Evolutionary conservation across 768 basidiomycete genomes (phyloP), one percentile per base, ranked within the genome.

Genomic region (Serendipita sp.): DNA sequence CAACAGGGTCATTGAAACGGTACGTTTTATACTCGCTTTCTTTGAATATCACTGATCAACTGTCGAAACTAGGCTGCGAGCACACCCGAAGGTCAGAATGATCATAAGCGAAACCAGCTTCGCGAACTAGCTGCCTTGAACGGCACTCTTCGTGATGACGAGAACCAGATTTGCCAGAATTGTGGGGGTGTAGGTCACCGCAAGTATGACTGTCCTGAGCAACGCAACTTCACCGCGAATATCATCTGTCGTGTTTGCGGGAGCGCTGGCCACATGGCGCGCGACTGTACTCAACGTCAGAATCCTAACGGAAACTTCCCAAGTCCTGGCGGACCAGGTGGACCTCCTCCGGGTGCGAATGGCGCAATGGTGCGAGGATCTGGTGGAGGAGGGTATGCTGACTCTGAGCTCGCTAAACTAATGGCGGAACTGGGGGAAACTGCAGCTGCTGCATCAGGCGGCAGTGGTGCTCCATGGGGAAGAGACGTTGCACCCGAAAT

Each of bases 211-310:
- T 99, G 96, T 74, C 93, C 94, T 16, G 91, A 97, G 77, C 91
- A 96, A 75, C 86, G 89, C 75, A 96, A 96, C 78, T 98, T 93
- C 78, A 94, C 91, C 70, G 96, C 96, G 78, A 95, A 95, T 79
- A 94, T 99, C 78, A 95, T 97, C 73, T 99, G 96, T 80, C 93
- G 92, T 72, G 85, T 94, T 71, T 99, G 96, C 75, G 95, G 95
- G 67, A 94, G 91, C 71, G 92, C 93, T 45, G 95, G 96, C 44
- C 95, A 98, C 77, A 97, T 99, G 95, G 95, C 94, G 60, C 86
- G 94, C 69, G 95, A 98, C 76, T 98, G 95, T 74, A 89, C 91
- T 54, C 88, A 90, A 72, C 89, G 91, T 76, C 91, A 85, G 72
- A 90, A 93, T 74, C 88, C 90, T 66, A 89, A 89, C 70, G 71